Percentiles rank a stretch among this genome's conserved stretches.
Conservation (phyloP, 169 alveolate genomes). For the Plasmodium knowlesi region DNA sequence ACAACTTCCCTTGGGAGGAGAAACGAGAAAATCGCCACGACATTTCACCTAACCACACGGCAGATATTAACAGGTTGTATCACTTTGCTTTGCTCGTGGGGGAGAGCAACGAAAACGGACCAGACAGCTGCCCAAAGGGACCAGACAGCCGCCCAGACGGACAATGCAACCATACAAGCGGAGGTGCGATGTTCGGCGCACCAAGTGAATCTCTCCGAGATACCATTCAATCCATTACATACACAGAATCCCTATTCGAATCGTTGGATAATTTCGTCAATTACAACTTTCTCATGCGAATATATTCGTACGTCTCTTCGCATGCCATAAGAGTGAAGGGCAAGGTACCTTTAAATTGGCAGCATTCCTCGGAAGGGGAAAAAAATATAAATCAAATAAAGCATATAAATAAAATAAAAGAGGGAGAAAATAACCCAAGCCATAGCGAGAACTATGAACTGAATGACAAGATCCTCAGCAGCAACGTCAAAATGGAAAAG, state of each 20-base stretch:
- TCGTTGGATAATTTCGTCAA: slow-evolving; percentile 44
- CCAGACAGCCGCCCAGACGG: neutral
- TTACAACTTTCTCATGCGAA: slow-evolving; percentile 38
- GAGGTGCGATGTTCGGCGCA: too few relatives aligned
- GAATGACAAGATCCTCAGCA: slow-evolving; percentile 38
- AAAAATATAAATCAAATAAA: neutral
- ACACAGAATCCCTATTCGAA: slow-evolving; percentile 7
- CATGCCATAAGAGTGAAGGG: slow-evolving; percentile 41
- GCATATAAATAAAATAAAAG: too few relatives aligned
- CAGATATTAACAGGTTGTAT: neutral
- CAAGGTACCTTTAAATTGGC: neutral
- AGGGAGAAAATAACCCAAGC: neutral
- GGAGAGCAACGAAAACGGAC: neutral
- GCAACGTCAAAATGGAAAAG: slow-evolving; percentile 38
- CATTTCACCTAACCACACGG: neutral
- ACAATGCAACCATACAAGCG: too few relatives aligned
- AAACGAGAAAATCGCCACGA: neutral
- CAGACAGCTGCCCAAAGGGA: neutral
- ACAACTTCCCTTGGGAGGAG: neutral
- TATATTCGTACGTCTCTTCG: slow-evolving; percentile 55
- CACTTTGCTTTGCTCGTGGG: neutral
- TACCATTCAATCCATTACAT: neutral
- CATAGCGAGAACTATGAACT: neutral
- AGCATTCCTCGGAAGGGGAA: neutral
- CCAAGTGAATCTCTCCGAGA: neutral